These are phyloP conservation scores for Neofusicoccum umdonicola DNA, from an alignment of 2,329 filamentous ascomycete genomes.

Conservation along the genomic window DNA sequence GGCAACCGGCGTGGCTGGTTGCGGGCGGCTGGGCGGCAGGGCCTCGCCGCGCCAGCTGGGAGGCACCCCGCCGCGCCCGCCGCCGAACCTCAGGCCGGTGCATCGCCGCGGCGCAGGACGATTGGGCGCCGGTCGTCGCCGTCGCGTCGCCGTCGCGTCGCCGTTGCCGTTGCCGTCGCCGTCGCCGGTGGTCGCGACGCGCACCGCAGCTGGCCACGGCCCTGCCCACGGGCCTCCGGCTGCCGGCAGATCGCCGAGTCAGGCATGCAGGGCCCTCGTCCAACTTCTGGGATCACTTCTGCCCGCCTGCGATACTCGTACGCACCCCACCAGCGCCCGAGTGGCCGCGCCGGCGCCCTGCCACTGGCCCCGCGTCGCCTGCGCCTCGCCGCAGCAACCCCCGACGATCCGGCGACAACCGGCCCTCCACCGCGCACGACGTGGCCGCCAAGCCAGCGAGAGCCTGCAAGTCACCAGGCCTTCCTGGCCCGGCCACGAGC, in stretches of 20 bases:
- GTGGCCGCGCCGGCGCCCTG: neutral
- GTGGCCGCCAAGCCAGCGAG: neutral
- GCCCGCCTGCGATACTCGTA: too few species aligned
- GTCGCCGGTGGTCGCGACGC: neutral
- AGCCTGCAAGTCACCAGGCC: neutral
- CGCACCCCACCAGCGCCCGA: neutral
- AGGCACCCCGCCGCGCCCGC: neutral
- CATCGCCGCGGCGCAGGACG: neutral
- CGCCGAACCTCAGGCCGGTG: neutral
- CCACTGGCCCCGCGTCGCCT: neutral
- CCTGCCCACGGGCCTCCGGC: neutral
- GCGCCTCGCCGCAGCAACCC: neutral
- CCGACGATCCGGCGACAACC: neutral
- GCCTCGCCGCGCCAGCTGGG: too few species aligned
- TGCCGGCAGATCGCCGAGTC: neutral
- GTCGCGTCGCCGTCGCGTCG: neutral
- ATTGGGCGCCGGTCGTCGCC: neutral
- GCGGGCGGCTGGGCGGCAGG: neutral
- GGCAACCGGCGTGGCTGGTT: constrained; percentile 12
- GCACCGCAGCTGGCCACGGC: too few species aligned
- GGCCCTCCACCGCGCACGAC: neutral
- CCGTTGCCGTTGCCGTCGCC: neutral
- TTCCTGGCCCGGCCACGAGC: neutral
- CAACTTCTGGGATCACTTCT: too few species aligned
- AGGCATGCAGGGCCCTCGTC: too few species aligned